Conservation (phyloP, 495 filamentous ascomycete species). For the Symbiotaphrina buchneri region DNA sequence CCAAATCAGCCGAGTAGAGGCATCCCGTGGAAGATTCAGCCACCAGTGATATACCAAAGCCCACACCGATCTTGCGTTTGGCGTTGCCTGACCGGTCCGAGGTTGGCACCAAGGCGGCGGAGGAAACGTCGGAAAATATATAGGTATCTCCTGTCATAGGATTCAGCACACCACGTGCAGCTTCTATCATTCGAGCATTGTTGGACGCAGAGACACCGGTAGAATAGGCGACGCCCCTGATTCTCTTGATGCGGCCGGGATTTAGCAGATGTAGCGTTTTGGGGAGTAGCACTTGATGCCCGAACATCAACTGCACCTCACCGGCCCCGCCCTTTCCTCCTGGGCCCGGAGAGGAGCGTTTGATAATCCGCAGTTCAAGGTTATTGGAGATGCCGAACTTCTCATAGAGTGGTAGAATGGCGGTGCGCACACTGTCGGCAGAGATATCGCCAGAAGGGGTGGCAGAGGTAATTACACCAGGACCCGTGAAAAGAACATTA, state of each 20-base stretch:
- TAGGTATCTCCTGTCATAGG: slow-evolving; percentile 70
- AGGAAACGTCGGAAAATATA: slow-evolving; percentile 50
- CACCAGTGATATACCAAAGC: slow-evolving; percentile 76
- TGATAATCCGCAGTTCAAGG: slow-evolving; percentile 69
- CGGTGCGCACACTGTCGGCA: slow-evolving; percentile 82
- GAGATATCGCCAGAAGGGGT: slow-evolving; percentile 65
- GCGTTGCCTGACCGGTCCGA: slow-evolving; percentile 22
- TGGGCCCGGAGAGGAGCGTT: slow-evolving; percentile 50
- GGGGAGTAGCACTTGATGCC: slow-evolving; percentile 72
- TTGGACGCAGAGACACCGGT: slow-evolving; percentile 77
- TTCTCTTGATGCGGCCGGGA: slow-evolving; percentile 63
- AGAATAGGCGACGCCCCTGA: slow-evolving; percentile 83
- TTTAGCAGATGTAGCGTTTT: slow-evolving; percentile 84
- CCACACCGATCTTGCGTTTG: slow-evolving; percentile 56
- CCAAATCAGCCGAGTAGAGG: slow-evolving; percentile 70
- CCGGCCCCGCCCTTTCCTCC: slow-evolving; percentile 65
- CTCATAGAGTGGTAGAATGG: slow-evolving; percentile 72
- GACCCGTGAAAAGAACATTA: slow-evolving; percentile 70
- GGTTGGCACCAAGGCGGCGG: slow-evolving; percentile 45
- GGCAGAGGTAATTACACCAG: slow-evolving; percentile 80
- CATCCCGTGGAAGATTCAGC: slow-evolving; percentile 76
- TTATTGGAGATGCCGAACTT: slow-evolving; percentile 73
- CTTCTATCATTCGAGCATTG: slow-evolving; percentile 87
- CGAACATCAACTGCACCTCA: slow-evolving; percentile 79
- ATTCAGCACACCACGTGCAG: slow-evolving; percentile 72